Percentiles rank a stretch among this genome's conserved stretches.
Conservation (phyloP, 2,329 filamentous ascomycete species). For the Diaporthe sp. region DNA sequence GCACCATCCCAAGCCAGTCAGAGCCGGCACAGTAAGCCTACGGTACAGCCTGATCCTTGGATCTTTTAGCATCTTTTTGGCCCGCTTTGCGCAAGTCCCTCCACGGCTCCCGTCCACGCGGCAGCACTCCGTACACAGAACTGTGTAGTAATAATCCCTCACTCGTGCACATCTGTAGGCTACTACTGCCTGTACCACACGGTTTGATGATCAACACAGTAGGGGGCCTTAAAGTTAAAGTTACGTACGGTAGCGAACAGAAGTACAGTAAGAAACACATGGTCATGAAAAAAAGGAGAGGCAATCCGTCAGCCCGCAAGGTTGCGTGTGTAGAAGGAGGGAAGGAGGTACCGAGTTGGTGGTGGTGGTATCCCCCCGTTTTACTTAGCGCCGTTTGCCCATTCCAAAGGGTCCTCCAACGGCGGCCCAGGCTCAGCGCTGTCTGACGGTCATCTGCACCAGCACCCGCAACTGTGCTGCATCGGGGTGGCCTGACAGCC, state of each 20-base stretch:
- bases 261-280: neutral
- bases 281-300: neutral
- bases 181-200: no score
- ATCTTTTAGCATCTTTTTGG: no score
- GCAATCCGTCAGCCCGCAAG: neutral
- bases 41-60: constrained; percentile 23
- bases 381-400: constrained; percentile 23
- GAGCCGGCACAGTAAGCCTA: constrained; percentile 20
- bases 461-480: neutral
- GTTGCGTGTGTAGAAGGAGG: neutral
- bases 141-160: constrained; percentile 11
- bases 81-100: neutral
- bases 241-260: neutral
- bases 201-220: neutral
- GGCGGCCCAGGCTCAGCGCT: neutral
- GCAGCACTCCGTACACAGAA: no score
- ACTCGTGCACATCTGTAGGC: neutral
- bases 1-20: constrained; percentile 1
- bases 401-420: constrained; percentile 8
- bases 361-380: constrained; percentile 1
- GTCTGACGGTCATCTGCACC: constrained; percentile 18
- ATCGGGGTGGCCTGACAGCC: constrained; percentile 29
- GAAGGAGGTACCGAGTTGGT: constrained; percentile 1
- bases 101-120: neutral
- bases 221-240: neutral